Base-by-base conservation (phyloP, 2,329 filamentous ascomycete genomes). In the Exophiala xenobiotica region DNA sequence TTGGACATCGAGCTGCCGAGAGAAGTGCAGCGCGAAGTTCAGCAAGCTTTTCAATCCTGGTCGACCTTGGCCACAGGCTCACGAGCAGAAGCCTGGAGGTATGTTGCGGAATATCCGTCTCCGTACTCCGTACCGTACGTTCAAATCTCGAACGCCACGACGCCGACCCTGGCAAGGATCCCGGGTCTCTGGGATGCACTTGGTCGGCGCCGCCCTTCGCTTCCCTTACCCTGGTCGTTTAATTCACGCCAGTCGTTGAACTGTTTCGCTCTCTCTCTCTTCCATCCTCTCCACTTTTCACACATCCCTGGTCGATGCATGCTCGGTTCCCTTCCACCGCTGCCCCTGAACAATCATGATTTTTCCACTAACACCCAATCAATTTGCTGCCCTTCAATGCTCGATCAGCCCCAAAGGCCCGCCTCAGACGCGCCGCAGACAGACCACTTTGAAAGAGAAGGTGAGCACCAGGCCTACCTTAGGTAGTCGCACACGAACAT, bases 291-390 rank as follows among this genome's bases (percentile, higher is more conserved):
- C 38, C 38, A 40, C 38, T 40, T 40, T 18, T 18, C 14, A 20
- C n/a, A 40, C 8, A 19, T n/a, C 18, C 41, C 41, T 44, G 41
- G 22, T 18, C 41, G 5, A 26, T 9, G 23, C 12, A 9, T 23
- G 14, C 16, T 23, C 29, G 14, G 41, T 44, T 24, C 24, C 24
- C 41, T 16, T 35, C 42, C 41, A 33, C 27, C 37, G 26, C 49
- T 51, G 51, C 54, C 54, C 54, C 54, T 57, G 50, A 56, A 24
- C 47, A 51, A 57, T 40, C 38, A 40, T 53, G 54, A 53, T 51
- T 49, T 51, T 51, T 51, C 51, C 46, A 39, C 38, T 43, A 12
- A 12, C 12, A 39, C 16, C 54, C 54, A 57, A 57, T 57, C 44
- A 40, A 20, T 48, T 24, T 29, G 14, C 24, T n/a, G 16, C 12